Conservation (phyloP, 2,329 filamentous ascomycete species). For the Lecanosticta acicola region DNA sequence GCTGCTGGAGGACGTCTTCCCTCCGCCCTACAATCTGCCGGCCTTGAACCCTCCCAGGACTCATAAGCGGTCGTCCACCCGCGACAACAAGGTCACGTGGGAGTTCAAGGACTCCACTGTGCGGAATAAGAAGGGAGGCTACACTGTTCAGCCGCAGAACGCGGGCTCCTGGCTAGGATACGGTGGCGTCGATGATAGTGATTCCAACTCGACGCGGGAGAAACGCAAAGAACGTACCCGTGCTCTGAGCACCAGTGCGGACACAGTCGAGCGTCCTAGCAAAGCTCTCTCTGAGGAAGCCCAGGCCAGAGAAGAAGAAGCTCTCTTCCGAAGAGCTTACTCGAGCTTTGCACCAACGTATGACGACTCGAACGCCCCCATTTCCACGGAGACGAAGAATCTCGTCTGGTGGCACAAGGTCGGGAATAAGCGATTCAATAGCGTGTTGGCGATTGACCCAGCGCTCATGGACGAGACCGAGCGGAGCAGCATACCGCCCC, state of each 20-base stretch:
- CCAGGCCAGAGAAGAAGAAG: slow-evolving; percentile 58
- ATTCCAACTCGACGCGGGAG: slow-evolving; percentile 54
- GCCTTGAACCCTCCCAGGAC: slow-evolving; percentile 63
- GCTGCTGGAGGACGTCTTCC: slow-evolving; percentile 69
- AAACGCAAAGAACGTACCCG: slow-evolving; percentile 67
- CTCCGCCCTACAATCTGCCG: slow-evolving; percentile 59
- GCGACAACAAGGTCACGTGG: slow-evolving; percentile 47
- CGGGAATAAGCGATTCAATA: slow-evolving; percentile 61
- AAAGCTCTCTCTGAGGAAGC: slow-evolving; percentile 33
- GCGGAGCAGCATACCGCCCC: slow-evolving; percentile 13
- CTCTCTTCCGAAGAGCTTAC: slow-evolving; percentile 69
- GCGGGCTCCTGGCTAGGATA: slow-evolving; percentile 62
- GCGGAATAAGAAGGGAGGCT: slow-evolving; percentile 45
- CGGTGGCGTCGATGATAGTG: slow-evolving; percentile 40
- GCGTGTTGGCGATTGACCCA: slow-evolving; percentile 54
- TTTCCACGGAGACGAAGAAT: slow-evolving; percentile 62
- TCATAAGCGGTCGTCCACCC: slow-evolving; percentile 63
- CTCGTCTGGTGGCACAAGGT: slow-evolving; percentile 71
- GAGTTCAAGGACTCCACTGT: slow-evolving; percentile 30
- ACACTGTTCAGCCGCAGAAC: slow-evolving; percentile 61
- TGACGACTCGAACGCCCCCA: slow-evolving; percentile 65
- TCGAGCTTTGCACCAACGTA: slow-evolving; percentile 73
- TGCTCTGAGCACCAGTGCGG: slow-evolving; percentile 60
- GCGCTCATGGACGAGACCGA: slow-evolving; percentile 34
- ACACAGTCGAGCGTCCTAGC: slow-evolving; percentile 43